These are phyloP conservation scores for Eucalyptus tenuipes DNA, from an alignment of 345 rosid species.

Conservation along the genomic window DNA sequence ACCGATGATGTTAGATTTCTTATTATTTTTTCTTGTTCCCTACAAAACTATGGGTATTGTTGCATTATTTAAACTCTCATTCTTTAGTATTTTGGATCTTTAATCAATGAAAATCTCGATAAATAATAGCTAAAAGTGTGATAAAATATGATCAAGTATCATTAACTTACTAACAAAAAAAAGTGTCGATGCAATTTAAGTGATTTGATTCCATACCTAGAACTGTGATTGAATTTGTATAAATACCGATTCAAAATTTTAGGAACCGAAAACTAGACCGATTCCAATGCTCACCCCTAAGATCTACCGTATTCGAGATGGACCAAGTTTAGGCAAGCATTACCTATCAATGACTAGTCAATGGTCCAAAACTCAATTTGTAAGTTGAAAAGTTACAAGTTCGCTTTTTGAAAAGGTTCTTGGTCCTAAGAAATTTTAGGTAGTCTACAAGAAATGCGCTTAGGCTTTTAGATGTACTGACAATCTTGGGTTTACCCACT, in stretches of 20 bases:
- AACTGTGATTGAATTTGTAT: rapidly evolving
- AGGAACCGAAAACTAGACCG: rapidly evolving
- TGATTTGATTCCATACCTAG: not conserved
- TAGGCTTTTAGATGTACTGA: not conserved
- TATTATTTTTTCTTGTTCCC: too few species aligned
- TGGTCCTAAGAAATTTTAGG: not conserved
- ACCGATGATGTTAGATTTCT: too few species aligned
- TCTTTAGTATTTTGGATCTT: not conserved
- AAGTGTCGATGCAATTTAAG: too few species aligned
- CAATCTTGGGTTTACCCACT: not conserved
- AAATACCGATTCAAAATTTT: too few species aligned
- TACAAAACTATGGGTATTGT: not conserved
- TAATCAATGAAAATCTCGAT: not conserved
- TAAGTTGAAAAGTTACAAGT: not conserved
- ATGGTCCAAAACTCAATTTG: not conserved
- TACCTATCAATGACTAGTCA: not conserved
- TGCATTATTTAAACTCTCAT: not conserved
- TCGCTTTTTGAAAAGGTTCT: not conserved
- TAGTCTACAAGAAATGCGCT: not conserved
- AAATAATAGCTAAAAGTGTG: not conserved
- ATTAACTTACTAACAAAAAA: too few species aligned
- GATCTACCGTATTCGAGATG: not conserved
- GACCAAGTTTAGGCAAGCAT: not conserved
- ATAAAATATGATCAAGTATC: not conserved
- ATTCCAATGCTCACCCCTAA: not conserved